Conservation (phyloP, 345 rosid species). For the Abelmoschus esculentus region DNA sequence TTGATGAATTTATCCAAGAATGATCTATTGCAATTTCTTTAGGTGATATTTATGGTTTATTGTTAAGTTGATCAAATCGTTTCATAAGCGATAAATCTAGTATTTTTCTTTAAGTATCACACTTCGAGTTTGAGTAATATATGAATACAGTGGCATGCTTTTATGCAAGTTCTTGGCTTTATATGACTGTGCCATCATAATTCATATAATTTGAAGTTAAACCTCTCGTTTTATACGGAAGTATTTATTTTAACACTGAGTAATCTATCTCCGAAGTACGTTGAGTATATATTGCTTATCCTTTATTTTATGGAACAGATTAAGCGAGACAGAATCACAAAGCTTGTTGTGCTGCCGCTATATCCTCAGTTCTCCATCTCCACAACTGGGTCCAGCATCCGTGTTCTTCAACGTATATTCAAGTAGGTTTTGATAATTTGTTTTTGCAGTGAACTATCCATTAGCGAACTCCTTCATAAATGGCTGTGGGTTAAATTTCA, state of each 20-base stretch:
- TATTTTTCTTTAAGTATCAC: not conserved
- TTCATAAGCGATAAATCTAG: not conserved
- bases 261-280: not conserved
- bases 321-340: constrained; percentile 66
- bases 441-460: not conserved
- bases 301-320: constrained; percentile 35
- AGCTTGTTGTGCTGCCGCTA: constrained; percentile 90
- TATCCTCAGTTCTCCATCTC: constrained; percentile 95
- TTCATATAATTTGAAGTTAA: not conserved
- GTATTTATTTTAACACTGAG: not conserved
- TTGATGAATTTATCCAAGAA: not conserved
- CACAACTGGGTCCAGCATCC: constrained; percentile 90
- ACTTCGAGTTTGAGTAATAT: not conserved
- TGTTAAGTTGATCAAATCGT: not conserved
- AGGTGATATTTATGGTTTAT: not conserved
- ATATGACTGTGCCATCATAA: not conserved
- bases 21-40: not conserved
- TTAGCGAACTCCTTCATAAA: not conserved
- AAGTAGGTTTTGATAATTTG: constrained; percentile 31
- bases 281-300: not conserved
- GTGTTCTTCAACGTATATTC: constrained; percentile 61
- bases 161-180: not conserved
- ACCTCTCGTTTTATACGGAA: not conserved
- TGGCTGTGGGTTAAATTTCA: constrained; percentile 28
- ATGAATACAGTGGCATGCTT: not conserved